Percentiles rank a stretch among this genome's conserved stretches.
These are phyloP conservation scores for Murraya paniculata DNA, from an alignment of 345 rosid species.

Conservation along the genomic window DNA sequence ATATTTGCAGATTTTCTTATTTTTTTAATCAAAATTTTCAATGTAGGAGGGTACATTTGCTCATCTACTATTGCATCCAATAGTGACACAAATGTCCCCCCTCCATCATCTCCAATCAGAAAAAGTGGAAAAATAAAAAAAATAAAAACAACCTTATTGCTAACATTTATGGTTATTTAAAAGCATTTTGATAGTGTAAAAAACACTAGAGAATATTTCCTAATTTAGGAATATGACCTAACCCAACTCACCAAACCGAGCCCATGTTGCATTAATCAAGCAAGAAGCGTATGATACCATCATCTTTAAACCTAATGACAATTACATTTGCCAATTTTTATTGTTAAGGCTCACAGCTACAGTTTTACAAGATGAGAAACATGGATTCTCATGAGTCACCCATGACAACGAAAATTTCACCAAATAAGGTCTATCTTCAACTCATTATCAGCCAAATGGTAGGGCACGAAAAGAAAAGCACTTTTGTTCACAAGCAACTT, in stretches of 20 bases:
- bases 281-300: background rate
- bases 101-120: background rate
- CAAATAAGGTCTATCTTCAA: background rate
- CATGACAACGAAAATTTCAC: background rate
- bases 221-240: background rate
- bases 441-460: background rate
- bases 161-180: background rate
- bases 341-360: background rate
- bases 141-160: background rate
- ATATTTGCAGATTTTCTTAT: too few relatives aligned
- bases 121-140: too few relatives aligned
- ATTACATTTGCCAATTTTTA: background rate
- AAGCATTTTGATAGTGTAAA: background rate
- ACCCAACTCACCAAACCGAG: conserved; percentile 12
- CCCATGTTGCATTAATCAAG: conserved; percentile 5
- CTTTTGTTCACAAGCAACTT: background rate
- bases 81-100: background rate
- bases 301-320: background rate
- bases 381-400: background rate
- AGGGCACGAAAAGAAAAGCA: background rate
- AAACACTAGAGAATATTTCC: background rate
- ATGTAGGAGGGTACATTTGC: too few relatives aligned
- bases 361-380: background rate
- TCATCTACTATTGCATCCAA: background rate
- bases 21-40: too few relatives aligned